Conservation (phyloP, 192 early-diverging fungal species). For the Coemansia sp. region DNA sequence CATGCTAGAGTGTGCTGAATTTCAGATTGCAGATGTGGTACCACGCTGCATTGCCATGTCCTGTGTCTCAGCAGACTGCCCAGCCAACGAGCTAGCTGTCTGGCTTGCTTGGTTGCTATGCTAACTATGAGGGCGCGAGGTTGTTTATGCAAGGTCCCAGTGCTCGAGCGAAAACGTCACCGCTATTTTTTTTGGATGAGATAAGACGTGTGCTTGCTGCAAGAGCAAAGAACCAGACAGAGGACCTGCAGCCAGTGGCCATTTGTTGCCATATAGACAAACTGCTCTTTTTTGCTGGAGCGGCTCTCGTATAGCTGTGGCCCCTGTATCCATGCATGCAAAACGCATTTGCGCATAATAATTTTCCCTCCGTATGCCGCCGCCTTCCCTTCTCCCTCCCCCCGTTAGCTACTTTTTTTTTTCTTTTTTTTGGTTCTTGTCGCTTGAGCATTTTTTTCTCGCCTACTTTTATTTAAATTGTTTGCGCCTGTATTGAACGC, state of each 20-base stretch:
- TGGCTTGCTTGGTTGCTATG: neutral
- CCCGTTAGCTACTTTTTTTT: neutral
- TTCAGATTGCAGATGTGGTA: neutral
- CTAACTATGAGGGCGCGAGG: neutral
- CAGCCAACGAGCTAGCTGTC: neutral
- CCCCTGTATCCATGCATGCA: conserved; percentile 6
- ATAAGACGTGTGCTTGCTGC: neutral
- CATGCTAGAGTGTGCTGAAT: neutral
- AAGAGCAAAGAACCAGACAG: neutral
- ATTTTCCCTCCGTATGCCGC: neutral
- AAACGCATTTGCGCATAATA: conserved; percentile 7
- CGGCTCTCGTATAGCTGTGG: neutral
- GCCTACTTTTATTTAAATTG: conserved; percentile 4
- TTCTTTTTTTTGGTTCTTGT: conserved; percentile 5
- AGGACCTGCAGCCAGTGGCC: neutral
- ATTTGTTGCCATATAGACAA: neutral
- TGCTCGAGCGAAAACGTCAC: neutral
- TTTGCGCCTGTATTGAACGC: conserved; percentile 10
- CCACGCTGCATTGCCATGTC: neutral
- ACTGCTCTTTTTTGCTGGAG: neutral
- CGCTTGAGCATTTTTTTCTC: neutral
- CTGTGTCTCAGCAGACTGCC: neutral
- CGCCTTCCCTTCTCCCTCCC: neutral
- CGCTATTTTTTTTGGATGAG: neutral
- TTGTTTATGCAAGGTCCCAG: neutral